Percentiles rank a stretch among this genome's conserved stretches.
phyloP scores from a whole-genome alignment of 441 rosid species.

The Croton setiger region DNA sequence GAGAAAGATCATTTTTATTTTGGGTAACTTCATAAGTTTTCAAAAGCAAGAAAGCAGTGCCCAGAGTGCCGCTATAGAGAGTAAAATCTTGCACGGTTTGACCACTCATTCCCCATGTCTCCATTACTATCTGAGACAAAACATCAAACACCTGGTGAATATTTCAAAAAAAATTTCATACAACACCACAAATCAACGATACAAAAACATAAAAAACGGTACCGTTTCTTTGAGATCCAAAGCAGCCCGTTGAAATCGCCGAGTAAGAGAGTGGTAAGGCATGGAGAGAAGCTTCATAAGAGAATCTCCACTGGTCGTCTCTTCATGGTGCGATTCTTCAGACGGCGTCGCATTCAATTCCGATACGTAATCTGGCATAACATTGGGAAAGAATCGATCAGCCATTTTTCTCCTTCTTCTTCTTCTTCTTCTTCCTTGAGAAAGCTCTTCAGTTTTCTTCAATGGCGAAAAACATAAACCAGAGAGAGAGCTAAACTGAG shows the following conservation, averaged over 20 bases:
- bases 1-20: slow-evolving; percentile 46
- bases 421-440: background rate
- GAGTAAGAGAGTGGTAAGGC: slow-evolving; percentile 58
- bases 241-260: slow-evolving; percentile 54
- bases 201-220: background rate
- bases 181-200: background rate
- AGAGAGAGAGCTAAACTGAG: background rate
- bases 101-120: slow-evolving; percentile 49
- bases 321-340: background rate
- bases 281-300: slow-evolving; percentile 54
- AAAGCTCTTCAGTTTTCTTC: background rate
- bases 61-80: slow-evolving; percentile 56
- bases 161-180: background rate
- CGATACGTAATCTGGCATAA: slow-evolving; percentile 46
- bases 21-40: slow-evolving; percentile 48
- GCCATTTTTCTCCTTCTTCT: slow-evolving; percentile 32
- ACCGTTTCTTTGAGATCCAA: slow-evolving; percentile 75
- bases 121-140: slow-evolving; percentile 43
- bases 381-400: slow-evolving; percentile 61
- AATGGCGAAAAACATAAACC: background rate
- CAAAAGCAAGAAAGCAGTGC: slow-evolving; percentile 58
- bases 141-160: slow-evolving; percentile 13
- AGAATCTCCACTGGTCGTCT: slow-evolving; percentile 28
- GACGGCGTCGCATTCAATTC: slow-evolving; percentile 17
- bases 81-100: slow-evolving; percentile 44